Percentiles rank a stretch among this genome's conserved stretches.
phyloP scores from a whole-genome alignment of 2,329 filamentous ascomycete genomes.

The Aspergillus oerlinghausenensis region DNA sequence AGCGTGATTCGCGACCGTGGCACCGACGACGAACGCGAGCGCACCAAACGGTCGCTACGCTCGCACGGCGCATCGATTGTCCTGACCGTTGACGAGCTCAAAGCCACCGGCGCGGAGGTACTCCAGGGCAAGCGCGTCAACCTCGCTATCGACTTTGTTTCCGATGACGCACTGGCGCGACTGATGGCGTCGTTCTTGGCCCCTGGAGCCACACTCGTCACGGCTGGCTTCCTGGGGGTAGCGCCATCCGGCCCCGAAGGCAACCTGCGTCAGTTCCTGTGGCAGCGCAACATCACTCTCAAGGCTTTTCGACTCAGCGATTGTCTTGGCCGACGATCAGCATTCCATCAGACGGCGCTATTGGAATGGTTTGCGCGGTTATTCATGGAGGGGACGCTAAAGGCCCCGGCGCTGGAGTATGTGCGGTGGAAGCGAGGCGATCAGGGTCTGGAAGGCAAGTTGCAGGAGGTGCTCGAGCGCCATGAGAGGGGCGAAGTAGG shows the following conservation, averaged over 20 bases:
- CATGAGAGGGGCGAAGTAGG: not conserved
- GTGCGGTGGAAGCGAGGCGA: slow-evolving; percentile 2
- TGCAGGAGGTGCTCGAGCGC: not conserved
- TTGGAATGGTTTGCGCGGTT: not conserved
- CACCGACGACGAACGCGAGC: not conserved
- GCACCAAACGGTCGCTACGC: not conserved
- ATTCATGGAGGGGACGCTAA: not conserved
- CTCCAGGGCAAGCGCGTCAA: not conserved
- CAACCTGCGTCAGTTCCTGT: not conserved
- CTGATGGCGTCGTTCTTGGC: not conserved
- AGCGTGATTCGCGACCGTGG: not conserved
- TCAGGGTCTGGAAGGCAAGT: not conserved
- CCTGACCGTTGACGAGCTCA: not conserved
- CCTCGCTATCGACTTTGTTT: not conserved
- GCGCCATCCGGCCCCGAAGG: not conserved
- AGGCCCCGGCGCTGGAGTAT: slow-evolving; percentile 1
- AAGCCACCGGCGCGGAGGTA: not conserved
- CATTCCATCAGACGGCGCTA: not conserved
- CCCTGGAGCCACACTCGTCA: not conserved
- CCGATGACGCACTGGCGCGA: not conserved
- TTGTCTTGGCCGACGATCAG: not conserved
- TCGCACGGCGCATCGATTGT: not conserved
- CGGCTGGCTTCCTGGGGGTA: not conserved
- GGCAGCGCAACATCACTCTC: not conserved
- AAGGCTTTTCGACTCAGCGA: not conserved